A percentile compares a stretch with the other conserved stretches of the same genome.
These are phyloP conservation scores for Amphibolis antarctica DNA, from an alignment of 106 monocot species.

Conservation along the genomic window DNA sequence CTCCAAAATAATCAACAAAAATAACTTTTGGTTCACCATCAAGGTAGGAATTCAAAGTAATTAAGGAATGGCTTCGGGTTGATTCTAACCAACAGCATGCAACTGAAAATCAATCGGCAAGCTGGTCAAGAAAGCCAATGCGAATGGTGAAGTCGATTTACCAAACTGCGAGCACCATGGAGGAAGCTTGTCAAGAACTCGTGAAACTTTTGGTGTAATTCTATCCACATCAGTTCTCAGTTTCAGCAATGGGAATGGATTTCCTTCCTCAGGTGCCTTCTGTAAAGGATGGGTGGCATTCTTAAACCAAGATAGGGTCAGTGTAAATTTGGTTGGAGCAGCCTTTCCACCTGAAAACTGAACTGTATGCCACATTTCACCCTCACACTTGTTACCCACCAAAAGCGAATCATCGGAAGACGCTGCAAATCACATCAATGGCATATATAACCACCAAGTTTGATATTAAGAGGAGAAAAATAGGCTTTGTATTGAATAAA, in stretches of 20 bases:
- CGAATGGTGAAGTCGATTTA: conserved; percentile 71
- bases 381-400: conserved; percentile 24
- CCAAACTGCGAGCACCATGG: conserved; percentile 72
- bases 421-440: background rate
- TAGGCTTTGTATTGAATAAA: background rate
- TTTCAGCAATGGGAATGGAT: conserved; percentile 33
- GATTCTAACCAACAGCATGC: too few species aligned
- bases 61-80: too few species aligned
- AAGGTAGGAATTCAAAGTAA: too few species aligned
- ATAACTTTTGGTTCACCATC: too few species aligned
- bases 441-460: background rate
- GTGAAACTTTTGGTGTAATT: conserved; percentile 44
- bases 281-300: conserved; percentile 11
- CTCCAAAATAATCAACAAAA: too few species aligned
- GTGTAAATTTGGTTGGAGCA: conserved; percentile 63
- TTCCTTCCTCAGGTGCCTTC: background rate
- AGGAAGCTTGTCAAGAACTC: conserved; percentile 71
- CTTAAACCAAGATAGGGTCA: conserved; percentile 50
- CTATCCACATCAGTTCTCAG: conserved; percentile 68
- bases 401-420: conserved; percentile 31
- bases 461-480: too few species aligned
- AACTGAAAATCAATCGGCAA: conserved; percentile 50
- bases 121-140: conserved; percentile 59
- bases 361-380: conserved; percentile 70
- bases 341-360: conserved; percentile 81